Conservation (phyloP, 352 stramenopile genomes). For the Phytopythium oedochilum region DNA sequence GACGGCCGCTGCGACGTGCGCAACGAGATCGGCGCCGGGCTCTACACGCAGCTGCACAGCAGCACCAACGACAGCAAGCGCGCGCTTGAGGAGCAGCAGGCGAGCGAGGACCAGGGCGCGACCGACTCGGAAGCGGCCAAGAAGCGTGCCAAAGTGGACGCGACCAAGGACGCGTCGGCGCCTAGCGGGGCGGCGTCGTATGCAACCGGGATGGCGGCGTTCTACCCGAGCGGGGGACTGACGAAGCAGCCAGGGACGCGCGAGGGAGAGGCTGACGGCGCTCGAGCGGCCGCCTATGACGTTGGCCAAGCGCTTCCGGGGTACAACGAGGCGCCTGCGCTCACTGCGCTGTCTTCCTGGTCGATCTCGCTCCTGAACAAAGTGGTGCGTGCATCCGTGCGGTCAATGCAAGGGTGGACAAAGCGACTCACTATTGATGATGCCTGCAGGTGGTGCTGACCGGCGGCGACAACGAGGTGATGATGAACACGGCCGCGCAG, state of each 20-base stretch:
- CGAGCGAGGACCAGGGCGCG: constrained; percentile 20
- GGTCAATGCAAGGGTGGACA: background rate
- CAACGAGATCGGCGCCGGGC: constrained; percentile 54
- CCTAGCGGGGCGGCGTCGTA: background rate
- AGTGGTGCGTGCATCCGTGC: background rate
- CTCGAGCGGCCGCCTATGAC: background rate
- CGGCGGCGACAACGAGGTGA: constrained; percentile 41
- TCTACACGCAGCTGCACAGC: constrained; percentile 51
- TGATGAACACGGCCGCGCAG: constrained; percentile 45
- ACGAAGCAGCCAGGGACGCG: background rate
- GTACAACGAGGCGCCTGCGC: background rate
- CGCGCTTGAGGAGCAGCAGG: constrained; percentile 19
- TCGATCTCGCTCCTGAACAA: background rate
- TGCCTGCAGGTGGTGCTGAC: constrained; percentile 54
- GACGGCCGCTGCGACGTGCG: constrained; percentile 63
- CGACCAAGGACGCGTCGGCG: background rate
- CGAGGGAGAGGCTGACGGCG: background rate
- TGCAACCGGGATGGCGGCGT: background rate
- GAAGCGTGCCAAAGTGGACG: constrained; percentile 18
- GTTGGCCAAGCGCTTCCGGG: constrained; percentile 28
- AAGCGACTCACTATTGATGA: background rate
- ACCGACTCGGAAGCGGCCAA: constrained; percentile 16
- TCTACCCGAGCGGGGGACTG: constrained; percentile 16
- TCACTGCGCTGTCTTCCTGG: background rate
- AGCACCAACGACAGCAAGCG: background rate